phyloP scores from a whole-genome alignment of 106 monocot species.

The Alisma plantagoaquatica region DNA sequence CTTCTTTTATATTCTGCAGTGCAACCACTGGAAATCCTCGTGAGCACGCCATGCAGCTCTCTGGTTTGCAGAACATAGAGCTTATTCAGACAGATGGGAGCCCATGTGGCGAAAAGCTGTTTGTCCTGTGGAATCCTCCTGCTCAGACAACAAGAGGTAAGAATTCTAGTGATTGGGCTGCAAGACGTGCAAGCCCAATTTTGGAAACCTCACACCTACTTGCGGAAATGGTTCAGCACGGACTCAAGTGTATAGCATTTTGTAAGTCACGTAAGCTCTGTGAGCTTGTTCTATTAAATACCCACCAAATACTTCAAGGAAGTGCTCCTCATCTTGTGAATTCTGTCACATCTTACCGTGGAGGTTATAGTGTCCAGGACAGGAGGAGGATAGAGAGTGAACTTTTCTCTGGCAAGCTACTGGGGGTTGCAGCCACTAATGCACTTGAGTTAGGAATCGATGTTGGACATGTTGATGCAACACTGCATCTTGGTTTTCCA shows the following conservation, averaged over 20 bases:
- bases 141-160: conserved; percentile 3
- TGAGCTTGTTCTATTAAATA: conserved; percentile 78
- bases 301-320: conserved; percentile 86
- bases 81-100: conserved; percentile 87
- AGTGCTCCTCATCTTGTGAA: conserved; percentile 41
- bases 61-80: conserved; percentile 51
- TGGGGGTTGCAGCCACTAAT: conserved; percentile 91
- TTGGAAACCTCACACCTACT: conserved; percentile 72
- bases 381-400: conserved; percentile 78
- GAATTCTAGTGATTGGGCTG: background rate
- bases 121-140: conserved; percentile 93
- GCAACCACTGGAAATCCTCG: conserved; percentile 90
- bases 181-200: conserved; percentile 53
- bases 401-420: conserved; percentile 67
- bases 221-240: conserved; percentile 95
- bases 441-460: conserved; percentile 97
- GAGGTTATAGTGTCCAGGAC: conserved; percentile 81
- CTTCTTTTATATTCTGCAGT: conserved; percentile 88
- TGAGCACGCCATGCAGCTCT: conserved; percentile 89
- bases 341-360: conserved; percentile 78
- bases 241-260: conserved; percentile 87
- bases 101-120: conserved; percentile 69
- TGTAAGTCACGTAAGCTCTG: conserved; percentile 89
- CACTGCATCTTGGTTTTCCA: conserved; percentile 98
- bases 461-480: conserved; percentile 90